Percentiles rank a stretch among this genome's conserved stretches.
These are phyloP conservation scores for Ganoderma lingzhi DNA, from an alignment of 1,284 basidiomycete genomes.

Conservation along the genomic window DNA sequence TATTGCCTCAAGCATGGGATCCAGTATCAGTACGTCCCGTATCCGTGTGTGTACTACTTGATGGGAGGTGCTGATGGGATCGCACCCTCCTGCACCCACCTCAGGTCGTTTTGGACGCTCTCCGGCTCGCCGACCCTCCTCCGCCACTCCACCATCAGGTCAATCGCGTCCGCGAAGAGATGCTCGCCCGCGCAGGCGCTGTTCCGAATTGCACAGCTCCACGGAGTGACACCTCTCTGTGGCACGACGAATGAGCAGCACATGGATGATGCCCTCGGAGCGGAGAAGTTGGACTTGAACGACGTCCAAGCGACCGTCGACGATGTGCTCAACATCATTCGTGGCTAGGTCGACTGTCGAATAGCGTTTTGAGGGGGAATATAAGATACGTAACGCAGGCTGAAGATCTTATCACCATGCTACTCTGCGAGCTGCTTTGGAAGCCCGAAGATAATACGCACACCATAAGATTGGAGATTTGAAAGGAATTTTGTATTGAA, in stretches of 20 bases:
- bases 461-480: slow-evolving; percentile 27
- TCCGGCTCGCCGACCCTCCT: slow-evolving; percentile 77
- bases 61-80: neutral
- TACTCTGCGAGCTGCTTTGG: neutral
- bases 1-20: slow-evolving; percentile 67
- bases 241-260: slow-evolving; percentile 72
- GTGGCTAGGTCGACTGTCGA: neutral
- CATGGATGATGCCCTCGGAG: slow-evolving; percentile 57
- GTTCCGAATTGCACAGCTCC: slow-evolving; percentile 70
- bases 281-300: slow-evolving; percentile 46
- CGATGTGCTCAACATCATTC: slow-evolving; percentile 19
- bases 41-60: too few species aligned
- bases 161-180: slow-evolving; percentile 54
- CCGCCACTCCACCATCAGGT: slow-evolving; percentile 52
- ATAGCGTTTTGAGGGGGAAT: neutral
- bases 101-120: slow-evolving; percentile 87
- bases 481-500: slow-evolving; percentile 43
- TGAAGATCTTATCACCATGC: neutral
- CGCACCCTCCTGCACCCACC: neutral
- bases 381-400: neutral
- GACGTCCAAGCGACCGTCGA: slow-evolving; percentile 36
- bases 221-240: slow-evolving; percentile 69
- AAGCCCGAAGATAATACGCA: neutral
- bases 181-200: slow-evolving; percentile 72
- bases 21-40: slow-evolving; percentile 71